A percentile compares a stretch with the other conserved stretches of the same genome.
These are phyloP conservation scores for Thinopyrum elongatum DNA, from an alignment of 176 grass and related monocot genomes.

Conservation along the genomic window DNA sequence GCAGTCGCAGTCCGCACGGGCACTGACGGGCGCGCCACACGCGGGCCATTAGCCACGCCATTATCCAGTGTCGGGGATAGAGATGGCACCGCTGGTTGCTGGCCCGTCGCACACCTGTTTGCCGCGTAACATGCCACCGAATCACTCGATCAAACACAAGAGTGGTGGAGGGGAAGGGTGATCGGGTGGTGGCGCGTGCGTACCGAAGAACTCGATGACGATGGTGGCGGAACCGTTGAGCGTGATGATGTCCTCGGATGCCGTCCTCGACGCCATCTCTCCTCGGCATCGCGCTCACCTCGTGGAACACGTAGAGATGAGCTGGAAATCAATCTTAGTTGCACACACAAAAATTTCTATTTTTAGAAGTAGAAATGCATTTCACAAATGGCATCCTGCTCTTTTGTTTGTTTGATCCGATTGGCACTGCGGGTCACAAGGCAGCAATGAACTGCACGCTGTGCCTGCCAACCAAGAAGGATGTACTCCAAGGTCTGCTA, in stretches of 20 bases:
- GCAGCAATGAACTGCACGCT: constrained; percentile 81
- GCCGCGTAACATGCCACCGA: constrained; percentile 76
- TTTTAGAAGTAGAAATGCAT: too few relatives aligned
- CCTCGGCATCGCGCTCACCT: too few relatives aligned
- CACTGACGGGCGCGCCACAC: too few relatives aligned
- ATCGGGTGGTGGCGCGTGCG: neutral
- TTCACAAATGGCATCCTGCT: too few relatives aligned
- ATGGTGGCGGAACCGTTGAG: constrained; percentile 82
- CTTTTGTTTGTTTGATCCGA: too few relatives aligned
- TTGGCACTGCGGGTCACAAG: constrained; percentile 72
- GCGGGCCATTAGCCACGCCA: neutral
- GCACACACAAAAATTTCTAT: too few relatives aligned
- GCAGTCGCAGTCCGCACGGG: too few relatives aligned
- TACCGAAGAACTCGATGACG: constrained; percentile 97
- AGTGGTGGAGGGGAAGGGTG: neutral
- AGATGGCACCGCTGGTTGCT: neutral
- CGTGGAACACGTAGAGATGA: too few relatives aligned
- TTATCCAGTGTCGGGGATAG: neutral
- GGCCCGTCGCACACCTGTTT: constrained; percentile 55
- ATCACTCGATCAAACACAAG: constrained; percentile 32
- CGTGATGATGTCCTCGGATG: constrained; percentile 95
- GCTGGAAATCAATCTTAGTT: too few relatives aligned
- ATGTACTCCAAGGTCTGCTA: constrained; percentile 62
- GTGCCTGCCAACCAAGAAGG: constrained; percentile 81
- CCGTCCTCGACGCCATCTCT: constrained; percentile 76